Percentiles rank a stretch among this genome's conserved stretches.
These are phyloP conservation scores for Boletus eberwhitei DNA, from an alignment of 768 basidiomycete species.

Conservation along the genomic window DNA sequence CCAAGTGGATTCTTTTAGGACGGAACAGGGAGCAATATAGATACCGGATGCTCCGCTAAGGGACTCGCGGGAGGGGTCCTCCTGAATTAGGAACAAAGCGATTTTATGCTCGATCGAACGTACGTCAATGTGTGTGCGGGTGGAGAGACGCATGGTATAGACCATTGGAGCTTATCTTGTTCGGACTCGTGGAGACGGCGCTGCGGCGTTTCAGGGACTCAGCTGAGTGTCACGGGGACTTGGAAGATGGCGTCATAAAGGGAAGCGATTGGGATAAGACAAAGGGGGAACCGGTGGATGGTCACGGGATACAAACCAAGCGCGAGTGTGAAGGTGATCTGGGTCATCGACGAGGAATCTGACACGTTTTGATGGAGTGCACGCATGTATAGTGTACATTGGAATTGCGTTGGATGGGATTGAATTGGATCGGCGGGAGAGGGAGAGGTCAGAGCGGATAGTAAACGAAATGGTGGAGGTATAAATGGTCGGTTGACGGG, in stretches of 20 bases:
- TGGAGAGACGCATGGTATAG: slow-evolving; percentile 12
- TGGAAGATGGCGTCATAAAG: slow-evolving; percentile 1
- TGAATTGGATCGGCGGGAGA: neutral
- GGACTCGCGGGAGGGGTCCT: neutral
- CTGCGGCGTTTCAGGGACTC: slow-evolving; percentile 28
- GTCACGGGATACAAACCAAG: no score
- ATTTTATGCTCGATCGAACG: slow-evolving; percentile 5
- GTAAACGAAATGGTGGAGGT: no score
- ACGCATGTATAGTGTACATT: no score
- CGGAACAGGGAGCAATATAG: no score
- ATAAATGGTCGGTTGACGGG: no score
- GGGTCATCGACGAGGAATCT: slow-evolving; percentile 1
- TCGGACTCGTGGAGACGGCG: slow-evolving; percentile 16
- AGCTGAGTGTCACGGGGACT: slow-evolving; percentile 5
- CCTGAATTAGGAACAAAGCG: neutral
- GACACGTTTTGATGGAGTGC: slow-evolving; percentile 21
- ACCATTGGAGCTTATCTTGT: slow-evolving; percentile 9
- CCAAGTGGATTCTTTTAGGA: no score
- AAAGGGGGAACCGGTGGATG: neutral
- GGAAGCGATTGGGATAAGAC: neutral
- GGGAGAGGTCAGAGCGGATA: no score
- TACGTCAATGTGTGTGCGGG: slow-evolving; percentile 19
- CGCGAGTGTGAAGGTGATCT: neutral
- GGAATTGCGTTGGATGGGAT: slow-evolving; percentile 1
- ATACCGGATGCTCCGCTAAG: neutral